A percentile compares a stretch with the other conserved stretches of the same genome.
phyloP scores from a whole-genome alignment of 441 rosid species.

The Erodium moschatum region DNA sequence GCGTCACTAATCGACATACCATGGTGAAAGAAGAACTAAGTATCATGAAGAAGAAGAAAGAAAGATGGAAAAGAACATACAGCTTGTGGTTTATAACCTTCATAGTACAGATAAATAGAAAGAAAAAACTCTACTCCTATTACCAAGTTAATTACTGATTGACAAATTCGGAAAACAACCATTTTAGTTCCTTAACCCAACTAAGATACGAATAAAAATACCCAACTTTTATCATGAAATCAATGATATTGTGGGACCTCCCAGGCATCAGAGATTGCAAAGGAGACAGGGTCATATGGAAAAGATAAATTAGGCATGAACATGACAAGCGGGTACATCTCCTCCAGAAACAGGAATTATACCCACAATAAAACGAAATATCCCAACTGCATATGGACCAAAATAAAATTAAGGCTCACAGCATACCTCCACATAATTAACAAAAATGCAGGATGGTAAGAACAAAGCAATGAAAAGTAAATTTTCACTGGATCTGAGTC shows the following conservation, averaged over 20 bases:
- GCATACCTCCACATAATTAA: not conserved
- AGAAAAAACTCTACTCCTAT: not conserved
- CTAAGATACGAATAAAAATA: not conserved
- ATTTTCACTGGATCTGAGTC: not conserved
- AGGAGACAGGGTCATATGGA: not conserved
- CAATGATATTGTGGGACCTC: not conserved
- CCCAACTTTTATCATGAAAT: not conserved
- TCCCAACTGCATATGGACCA: constrained; percentile 2
- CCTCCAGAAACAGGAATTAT: constrained; percentile 3
- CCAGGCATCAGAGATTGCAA: not conserved
- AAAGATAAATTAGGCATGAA: not conserved
- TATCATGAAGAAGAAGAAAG: not conserved
- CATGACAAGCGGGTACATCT: constrained; percentile 3
- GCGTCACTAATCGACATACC: not conserved
- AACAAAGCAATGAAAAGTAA: not conserved
- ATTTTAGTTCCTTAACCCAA: not conserved
- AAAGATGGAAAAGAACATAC: not conserved
- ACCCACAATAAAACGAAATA: not conserved
- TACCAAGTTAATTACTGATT: not conserved
- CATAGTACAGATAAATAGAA: not conserved
- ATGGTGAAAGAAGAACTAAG: not conserved
- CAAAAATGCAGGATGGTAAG: constrained; percentile 9
- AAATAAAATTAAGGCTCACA: not conserved
- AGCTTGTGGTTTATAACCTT: not conserved
- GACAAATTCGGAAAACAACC: not conserved